Conservation (phyloP, 257 asterid genomes). For the Ilex aquifolium region DNA sequence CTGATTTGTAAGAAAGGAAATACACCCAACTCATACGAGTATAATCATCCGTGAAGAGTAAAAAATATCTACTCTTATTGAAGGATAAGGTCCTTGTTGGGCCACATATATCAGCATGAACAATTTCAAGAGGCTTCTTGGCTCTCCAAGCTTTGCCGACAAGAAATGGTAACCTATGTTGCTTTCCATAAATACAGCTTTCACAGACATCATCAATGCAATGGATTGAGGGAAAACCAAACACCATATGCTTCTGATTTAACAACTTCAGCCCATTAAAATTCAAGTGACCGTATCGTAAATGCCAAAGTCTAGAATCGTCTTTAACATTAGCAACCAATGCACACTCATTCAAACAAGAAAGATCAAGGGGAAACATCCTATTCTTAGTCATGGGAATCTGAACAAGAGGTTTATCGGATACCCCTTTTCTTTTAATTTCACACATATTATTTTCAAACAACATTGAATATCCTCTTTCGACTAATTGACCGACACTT, state of each 20-base stretch:
- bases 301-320: not conserved
- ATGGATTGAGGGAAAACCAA: constrained; percentile 3
- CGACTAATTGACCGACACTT: too few species aligned
- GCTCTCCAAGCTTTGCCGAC: too few species aligned
- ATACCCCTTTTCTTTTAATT: not conserved
- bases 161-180: too few species aligned
- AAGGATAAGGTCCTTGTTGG: constrained; percentile 2
- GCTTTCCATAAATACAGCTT: too few species aligned
- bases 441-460: constrained; percentile 1
- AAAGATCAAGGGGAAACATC: not conserved
- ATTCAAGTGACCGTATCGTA: constrained; percentile 9
- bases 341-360: too few species aligned
- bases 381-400: constrained; percentile 2
- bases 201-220: not conserved
- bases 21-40: not conserved
- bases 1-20: not conserved
- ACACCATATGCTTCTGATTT: constrained; percentile 1
- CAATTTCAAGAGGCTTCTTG: not conserved
- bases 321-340: too few species aligned
- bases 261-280: constrained; percentile 1
- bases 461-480: too few species aligned
- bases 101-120: not conserved
- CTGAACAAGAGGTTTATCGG: too few species aligned
- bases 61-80: not conserved
- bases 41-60: too few species aligned